Evolutionary conservation across 2,329 filamentous ascomycete species (phyloP).

Genomic region (Xylaria sp.): DNA sequence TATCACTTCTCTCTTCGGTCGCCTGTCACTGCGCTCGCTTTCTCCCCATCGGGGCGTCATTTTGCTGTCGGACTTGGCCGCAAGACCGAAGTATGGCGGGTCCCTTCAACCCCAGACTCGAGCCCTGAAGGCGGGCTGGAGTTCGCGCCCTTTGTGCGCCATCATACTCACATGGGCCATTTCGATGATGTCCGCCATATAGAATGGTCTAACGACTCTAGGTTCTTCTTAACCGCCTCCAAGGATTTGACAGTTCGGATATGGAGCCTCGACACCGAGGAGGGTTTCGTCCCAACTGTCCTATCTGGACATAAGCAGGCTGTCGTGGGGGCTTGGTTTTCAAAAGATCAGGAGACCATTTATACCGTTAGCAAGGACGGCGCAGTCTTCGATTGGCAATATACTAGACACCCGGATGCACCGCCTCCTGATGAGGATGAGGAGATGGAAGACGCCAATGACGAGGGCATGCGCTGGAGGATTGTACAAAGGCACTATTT

Average conservation of each 20-base stretch:
- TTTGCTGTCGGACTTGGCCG: constrained; percentile 91
- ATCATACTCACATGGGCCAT: constrained; percentile 87
- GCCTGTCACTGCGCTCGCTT: constrained; percentile 84
- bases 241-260: constrained; percentile 93
- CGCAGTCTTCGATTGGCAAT: constrained; percentile 95
- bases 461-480: constrained; percentile 83
- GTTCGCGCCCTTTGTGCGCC: constrained; percentile 92
- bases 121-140: constrained; percentile 85
- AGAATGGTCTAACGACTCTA: constrained; percentile 95
- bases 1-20: constrained; percentile 96
- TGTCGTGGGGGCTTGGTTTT: constrained; percentile 97
- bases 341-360: constrained; percentile 91
- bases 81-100: constrained; percentile 94
- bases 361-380: constrained; percentile 98
- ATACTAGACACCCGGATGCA: constrained; percentile 70
- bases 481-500: constrained; percentile 94
- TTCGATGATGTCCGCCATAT: constrained; percentile 88
- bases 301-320: constrained; percentile 90
- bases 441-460: constrained; percentile 68
- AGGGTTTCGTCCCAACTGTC: constrained; percentile 89
- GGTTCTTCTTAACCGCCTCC: constrained; percentile 92
- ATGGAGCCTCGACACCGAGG: constrained; percentile 91
- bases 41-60: constrained; percentile 89
- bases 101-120: constrained; percentile 86
- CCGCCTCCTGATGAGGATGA: constrained; percentile 66